phyloP scores from a whole-genome alignment of 2,329 filamentous ascomycete genomes.

The Lecanicillium sp. region DNA sequence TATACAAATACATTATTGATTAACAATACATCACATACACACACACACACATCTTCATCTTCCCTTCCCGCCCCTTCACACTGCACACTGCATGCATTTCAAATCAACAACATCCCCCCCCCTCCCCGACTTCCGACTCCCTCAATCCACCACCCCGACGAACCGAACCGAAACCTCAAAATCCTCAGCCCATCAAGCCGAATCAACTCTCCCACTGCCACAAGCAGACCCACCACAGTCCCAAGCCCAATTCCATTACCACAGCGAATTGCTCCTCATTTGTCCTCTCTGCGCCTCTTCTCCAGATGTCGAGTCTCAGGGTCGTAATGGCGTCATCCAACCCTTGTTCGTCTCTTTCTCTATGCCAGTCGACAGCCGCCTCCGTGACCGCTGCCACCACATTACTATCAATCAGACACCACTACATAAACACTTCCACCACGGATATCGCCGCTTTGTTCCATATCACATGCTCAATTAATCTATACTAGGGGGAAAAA shows the following conservation, averaged over 20 bases:
- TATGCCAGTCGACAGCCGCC: neutral
- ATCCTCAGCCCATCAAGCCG: neutral
- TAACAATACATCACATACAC: no score
- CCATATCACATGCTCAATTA: conserved; percentile 1
- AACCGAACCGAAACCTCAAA: neutral
- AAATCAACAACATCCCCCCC: no score
- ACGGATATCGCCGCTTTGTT: neutral
- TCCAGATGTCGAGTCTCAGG: conserved; percentile 9
- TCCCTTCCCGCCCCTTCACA: no score
- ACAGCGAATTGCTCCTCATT: no score
- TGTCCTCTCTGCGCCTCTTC: no score
- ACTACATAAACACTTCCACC: neutral
- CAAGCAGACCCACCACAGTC: neutral
- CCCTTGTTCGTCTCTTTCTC: conserved; percentile 5
- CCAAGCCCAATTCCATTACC: no score
- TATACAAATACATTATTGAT: no score
- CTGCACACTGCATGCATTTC: no score
- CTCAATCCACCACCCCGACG: conserved; percentile 11
- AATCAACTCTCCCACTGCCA: neutral
- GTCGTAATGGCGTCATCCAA: conserved; percentile 14
- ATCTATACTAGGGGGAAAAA: neutral
- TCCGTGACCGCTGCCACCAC: neutral
- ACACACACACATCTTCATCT: no score
- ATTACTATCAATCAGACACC: neutral
- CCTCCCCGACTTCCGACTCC: neutral